Base-by-base conservation (phyloP, 306 rosid species). In the Luffa aegyptiaca region DNA sequence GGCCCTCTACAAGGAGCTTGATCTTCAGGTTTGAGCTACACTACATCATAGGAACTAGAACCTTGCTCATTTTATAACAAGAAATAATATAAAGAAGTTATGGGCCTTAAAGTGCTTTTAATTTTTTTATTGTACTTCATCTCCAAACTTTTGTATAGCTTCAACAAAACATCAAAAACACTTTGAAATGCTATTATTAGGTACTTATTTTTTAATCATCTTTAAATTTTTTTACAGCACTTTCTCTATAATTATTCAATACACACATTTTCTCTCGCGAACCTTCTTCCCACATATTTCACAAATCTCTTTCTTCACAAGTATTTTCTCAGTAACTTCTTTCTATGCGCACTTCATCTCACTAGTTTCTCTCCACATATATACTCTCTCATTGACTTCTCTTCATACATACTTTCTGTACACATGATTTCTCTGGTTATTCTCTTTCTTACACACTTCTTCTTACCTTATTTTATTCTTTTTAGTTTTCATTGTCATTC, bases 1-100 rank as follows among this genome's bases (percentile, higher is more conserved):
- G 78, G 90, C 82, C 81, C 84, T 95, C 63, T 95, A 95, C 75
- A 86, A 85, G 6, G 89, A 84, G 84, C 94, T 95, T 82, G 77
- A 93, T 81, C 93, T 95, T 84, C 73, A 95, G 99, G 99, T 95
- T 82, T 49, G 26, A 46, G 6, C 42, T 39, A 62, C n/a, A 51
- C n/a, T 8, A n/a, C 62, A 36, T 36, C n/a, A 10, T 33, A 14
- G 4, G 17, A 62, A 12, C n/a, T 64, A 64, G 11, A 64, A 36
- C 71, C 42, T 64, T 12, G 18, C 78, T 51, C 49, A 31, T 31
- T 18, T 4, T 31, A 39, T 8, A 26, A 59, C n/a, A 10, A 53
- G 17, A 4, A 68, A 6, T 1, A 36, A 65, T 65, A 62, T 62
- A 49, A 1, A 49, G 59, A 21, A 58, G 35, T 58, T 20, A 58